phyloP scores from a whole-genome alignment of 805 yeast species.

The Ogataea sp. region DNA sequence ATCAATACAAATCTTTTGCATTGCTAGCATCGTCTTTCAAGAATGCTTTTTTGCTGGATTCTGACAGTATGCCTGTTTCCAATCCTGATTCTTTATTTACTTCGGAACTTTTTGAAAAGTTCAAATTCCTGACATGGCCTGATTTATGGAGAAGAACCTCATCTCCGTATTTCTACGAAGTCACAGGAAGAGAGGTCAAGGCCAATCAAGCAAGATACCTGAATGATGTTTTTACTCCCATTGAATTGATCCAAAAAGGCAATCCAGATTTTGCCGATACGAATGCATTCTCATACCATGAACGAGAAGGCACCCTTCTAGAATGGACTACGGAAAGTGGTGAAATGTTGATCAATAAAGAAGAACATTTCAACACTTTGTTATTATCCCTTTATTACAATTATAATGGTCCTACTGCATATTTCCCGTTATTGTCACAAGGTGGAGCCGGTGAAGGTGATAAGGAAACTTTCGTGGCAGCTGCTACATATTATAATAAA shows the following conservation, averaged over 20 bases:
- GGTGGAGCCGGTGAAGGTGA: slow-evolving; percentile 70
- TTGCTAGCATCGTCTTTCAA: slow-evolving; percentile 37
- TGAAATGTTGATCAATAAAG: slow-evolving; percentile 49
- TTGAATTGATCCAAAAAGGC: neutral
- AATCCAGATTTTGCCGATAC: slow-evolving; percentile 22
- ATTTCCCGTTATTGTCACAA: slow-evolving; percentile 51
- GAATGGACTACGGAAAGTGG: slow-evolving; percentile 66
- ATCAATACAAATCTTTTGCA: slow-evolving; percentile 35
- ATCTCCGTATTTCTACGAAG: slow-evolving; percentile 47
- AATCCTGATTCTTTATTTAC: slow-evolving; percentile 29
- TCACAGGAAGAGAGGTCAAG: slow-evolving; percentile 18
- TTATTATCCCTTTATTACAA: slow-evolving; percentile 60
- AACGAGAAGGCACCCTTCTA: slow-evolving; percentile 54
- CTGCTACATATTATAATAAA: slow-evolving; percentile 40
- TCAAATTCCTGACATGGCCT: slow-evolving; percentile 65
- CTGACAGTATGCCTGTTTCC: slow-evolving; percentile 37
- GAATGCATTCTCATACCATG: slow-evolving; percentile 39
- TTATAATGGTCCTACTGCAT: slow-evolving; percentile 50
- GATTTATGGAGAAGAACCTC: slow-evolving; percentile 70
- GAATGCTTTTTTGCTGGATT: slow-evolving; percentile 35
- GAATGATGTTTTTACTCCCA: slow-evolving; percentile 19
- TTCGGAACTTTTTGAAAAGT: slow-evolving; percentile 34
- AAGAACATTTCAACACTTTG: slow-evolving; percentile 46
- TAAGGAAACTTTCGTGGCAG: slow-evolving; percentile 65
- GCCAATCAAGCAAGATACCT: slow-evolving; percentile 14